A percentile compares a stretch with the other conserved stretches of the same genome.
phyloP scores from a whole-genome alignment of 169 alveolate genomes.

The Babesia divergens region DNA sequence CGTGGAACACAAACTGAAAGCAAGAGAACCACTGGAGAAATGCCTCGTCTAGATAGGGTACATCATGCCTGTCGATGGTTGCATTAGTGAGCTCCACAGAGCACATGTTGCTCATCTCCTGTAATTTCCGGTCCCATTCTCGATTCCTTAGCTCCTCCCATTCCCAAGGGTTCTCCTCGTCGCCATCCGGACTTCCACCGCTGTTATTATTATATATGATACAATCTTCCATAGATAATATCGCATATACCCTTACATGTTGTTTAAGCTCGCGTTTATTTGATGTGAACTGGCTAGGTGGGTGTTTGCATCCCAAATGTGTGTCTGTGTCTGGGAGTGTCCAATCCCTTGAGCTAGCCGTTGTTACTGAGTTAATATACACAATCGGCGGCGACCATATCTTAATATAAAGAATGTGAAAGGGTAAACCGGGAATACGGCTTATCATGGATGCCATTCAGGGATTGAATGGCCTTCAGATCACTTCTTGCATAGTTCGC shows the following conservation, averaged over 20 bases:
- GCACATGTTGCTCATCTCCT: background rate
- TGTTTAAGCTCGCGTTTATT: too few relatives aligned
- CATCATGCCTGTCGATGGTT: background rate
- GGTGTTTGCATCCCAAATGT: too few relatives aligned
- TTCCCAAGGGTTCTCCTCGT: background rate
- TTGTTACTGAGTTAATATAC: too few relatives aligned
- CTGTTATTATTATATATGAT: background rate
- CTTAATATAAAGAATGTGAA: too few relatives aligned
- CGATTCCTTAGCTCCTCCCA: background rate
- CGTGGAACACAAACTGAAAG: background rate
- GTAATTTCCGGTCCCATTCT: constrained; percentile 1
- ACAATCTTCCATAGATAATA: background rate
- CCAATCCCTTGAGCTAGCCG: too few relatives aligned
- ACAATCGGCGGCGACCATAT: too few relatives aligned
- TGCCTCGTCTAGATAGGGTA: background rate
- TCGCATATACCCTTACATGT: background rate
- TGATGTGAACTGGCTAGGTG: too few relatives aligned
- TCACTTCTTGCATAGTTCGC: constrained; percentile 34
- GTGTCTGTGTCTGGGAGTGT: too few relatives aligned
- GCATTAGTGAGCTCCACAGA: background rate
- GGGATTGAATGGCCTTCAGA: constrained; percentile 30
- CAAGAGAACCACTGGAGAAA: background rate
- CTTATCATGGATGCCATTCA: constrained; percentile 8
- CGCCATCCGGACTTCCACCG: background rate
- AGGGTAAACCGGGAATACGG: too few relatives aligned